phyloP scores from a whole-genome alignment of 2,329 filamentous ascomycete species.

The Fusarium sp. region DNA sequence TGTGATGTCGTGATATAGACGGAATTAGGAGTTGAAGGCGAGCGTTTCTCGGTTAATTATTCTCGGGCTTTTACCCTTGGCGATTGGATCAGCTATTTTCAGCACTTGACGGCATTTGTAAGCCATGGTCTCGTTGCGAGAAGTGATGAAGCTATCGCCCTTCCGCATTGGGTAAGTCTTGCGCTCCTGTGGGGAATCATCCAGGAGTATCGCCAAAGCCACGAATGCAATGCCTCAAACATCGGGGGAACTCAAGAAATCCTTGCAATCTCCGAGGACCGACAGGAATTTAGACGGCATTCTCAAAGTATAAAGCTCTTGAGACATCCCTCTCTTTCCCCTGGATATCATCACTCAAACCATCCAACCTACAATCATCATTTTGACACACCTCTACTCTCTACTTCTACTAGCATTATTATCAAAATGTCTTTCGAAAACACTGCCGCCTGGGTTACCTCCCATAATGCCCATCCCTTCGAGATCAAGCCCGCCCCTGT shows the following conservation, averaged over 20 bases:
- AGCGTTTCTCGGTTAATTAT: neutral
- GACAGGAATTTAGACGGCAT: accelerated
- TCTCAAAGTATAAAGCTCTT: neutral
- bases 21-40: too few relatives aligned
- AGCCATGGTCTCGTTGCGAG: neutral
- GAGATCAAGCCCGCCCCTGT: conserved; percentile 29
- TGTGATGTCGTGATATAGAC: neutral
- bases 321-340: neutral
- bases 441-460: conserved; percentile 18
- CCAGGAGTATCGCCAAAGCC: neutral
- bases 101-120: neutral
- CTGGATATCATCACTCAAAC: neutral
- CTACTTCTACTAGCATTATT: neutral
- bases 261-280: neutral
- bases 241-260: neutral
- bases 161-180: conserved; percentile 3
- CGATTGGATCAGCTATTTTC: neutral
- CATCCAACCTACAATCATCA: neutral
- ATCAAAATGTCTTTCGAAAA: conserved; percentile 21
- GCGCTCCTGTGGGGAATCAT: neutral
- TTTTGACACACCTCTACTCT: neutral
- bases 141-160: neutral
- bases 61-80: neutral
- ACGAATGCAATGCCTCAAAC: neutral
- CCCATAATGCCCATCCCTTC: conserved; percentile 27